Base-by-base conservation (phyloP, 805 yeast species). In the Wickerhamomyces tratensis region DNA sequence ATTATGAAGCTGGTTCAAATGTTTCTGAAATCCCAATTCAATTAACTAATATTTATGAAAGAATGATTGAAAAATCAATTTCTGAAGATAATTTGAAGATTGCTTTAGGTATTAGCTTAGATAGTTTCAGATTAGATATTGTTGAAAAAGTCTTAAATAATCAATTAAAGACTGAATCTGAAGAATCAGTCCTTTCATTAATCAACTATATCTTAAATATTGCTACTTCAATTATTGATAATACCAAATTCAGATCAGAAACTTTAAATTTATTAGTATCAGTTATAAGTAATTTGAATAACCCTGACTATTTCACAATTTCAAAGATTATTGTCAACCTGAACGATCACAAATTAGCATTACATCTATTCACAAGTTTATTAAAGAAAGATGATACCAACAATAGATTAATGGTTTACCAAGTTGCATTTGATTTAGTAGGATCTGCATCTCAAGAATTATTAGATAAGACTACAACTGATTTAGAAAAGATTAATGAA, bases 361-460 rank as follows among this genome's bases (percentile, higher is more conserved):
- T 77, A 35, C 69, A 72, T 43, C 66, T 88, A 39, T 86, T 91
- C 61, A 72, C 74, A 51, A 74, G 74, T 45, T 69, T 86, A 46
- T 56, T 86, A 36, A 52, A 56, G 5, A 48, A 58, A 3, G 61
- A 57, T 11, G 62, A 68, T n/a, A 63, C 71, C 40, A 62, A 61
- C 33, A 59, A 68, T 15, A 74, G 71, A 39, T 69, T 78, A 48
- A 70, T 84, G 46, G 95, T 95, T 3, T 86, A 78, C 62, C 98
- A 93, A 68, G 86, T 91, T 42, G 97, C 97, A 1, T 93, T 93
- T 61, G 98, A 93, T 61, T 74, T 93, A 46, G 97, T 89, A 7
- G 80, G 79, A 42, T 80, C 94, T 13, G 96, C 96, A 0, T 77
- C 96, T 7, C 98, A 91, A 66, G 94, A 86, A 57, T 71, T 93